phyloP scores from a whole-genome alignment of 2,329 filamentous ascomycete species.

The Aspergillus cejpii region DNA sequence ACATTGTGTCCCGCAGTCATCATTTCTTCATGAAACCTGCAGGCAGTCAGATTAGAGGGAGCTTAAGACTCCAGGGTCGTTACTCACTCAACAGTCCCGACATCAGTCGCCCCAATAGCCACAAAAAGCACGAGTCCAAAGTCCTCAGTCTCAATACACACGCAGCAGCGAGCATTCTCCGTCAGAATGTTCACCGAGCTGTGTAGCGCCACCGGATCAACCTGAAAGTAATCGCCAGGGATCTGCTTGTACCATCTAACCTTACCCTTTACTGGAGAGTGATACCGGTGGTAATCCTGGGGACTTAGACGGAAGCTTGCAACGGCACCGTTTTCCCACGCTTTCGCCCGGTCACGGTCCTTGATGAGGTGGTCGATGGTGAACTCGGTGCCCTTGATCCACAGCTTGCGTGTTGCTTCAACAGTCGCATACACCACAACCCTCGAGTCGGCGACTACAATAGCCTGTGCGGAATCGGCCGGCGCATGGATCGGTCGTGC shows the following conservation, averaged over 20 bases:
- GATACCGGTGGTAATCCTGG: slow-evolving; percentile 45
- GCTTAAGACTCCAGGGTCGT: too few relatives aligned
- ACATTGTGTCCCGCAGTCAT: slow-evolving; percentile 27
- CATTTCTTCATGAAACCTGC: slow-evolving; percentile 33
- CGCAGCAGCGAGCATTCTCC: slow-evolving; percentile 33
- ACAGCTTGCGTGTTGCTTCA: slow-evolving; percentile 29
- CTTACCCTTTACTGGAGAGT: slow-evolving; percentile 39
- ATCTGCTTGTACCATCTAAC: slow-evolving; percentile 36
- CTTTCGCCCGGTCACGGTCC: slow-evolving; percentile 27
- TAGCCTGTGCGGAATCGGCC: slow-evolving; percentile 25
- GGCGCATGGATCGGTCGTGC: slow-evolving; percentile 31
- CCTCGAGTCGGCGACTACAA: slow-evolving; percentile 35
- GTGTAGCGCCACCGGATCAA: slow-evolving; percentile 34
- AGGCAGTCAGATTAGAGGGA: background rate
- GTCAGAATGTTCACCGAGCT: slow-evolving; percentile 37
- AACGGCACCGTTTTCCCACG: slow-evolving; percentile 33
- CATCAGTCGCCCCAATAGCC: slow-evolving; percentile 38
- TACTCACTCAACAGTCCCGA: slow-evolving; percentile 38
- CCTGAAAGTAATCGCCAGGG: slow-evolving; percentile 42
- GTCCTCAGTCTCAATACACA: slow-evolving; percentile 35
- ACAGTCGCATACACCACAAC: slow-evolving; percentile 35
- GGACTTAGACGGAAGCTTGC: slow-evolving; percentile 41
- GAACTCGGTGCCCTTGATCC: slow-evolving; percentile 44
- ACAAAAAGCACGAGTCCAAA: slow-evolving; percentile 42
- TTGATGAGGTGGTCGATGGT: slow-evolving; percentile 37